phyloP scores from a whole-genome alignment of 208 protist species.

The Crithidia acanthocephali region DNA sequence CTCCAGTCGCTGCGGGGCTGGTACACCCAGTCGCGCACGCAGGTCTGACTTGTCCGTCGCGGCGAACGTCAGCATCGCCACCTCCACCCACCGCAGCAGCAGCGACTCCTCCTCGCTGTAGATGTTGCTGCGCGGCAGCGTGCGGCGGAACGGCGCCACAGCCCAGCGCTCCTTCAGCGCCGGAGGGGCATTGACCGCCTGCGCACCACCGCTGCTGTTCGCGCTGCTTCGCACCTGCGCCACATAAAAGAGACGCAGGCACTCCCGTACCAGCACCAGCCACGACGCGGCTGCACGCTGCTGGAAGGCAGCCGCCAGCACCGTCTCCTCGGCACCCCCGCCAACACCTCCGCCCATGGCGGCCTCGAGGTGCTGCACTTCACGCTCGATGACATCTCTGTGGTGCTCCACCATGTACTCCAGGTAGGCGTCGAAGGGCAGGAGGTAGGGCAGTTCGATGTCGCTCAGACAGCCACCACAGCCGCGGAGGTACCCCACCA shows the following conservation, averaged over 20 bases:
- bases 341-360: background rate
- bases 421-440: slow-evolving; percentile 84
- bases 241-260: slow-evolving; percentile 81
- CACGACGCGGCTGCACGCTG: slow-evolving; percentile 62
- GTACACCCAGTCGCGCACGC: slow-evolving; percentile 1
- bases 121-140: slow-evolving; percentile 74
- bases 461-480: slow-evolving; percentile 81
- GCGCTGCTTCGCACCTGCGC: slow-evolving; percentile 44
- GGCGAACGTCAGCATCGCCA: slow-evolving; percentile 38
- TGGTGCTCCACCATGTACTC: slow-evolving; percentile 25
- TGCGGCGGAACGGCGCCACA: slow-evolving; percentile 26
- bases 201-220: background rate
- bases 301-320: slow-evolving; percentile 39
- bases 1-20: slow-evolving; percentile 49
- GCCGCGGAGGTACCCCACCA: slow-evolving; percentile 73
- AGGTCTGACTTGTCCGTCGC: slow-evolving; percentile 17
- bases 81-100: slow-evolving; percentile 81
- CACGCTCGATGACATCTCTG: background rate
- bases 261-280: slow-evolving; percentile 79
- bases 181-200: background rate
- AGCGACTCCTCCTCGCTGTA: slow-evolving; percentile 87
- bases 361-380: slow-evolving; percentile 1
- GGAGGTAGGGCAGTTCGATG: slow-evolving; percentile 75
- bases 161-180: slow-evolving; percentile 16
- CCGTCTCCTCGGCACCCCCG: slow-evolving; percentile 1